A percentile compares a stretch with the other conserved stretches of the same genome.
Evolutionary conservation across 768 basidiomycete genomes (phyloP).

Genomic region (Suillus ampliporus): DNA sequence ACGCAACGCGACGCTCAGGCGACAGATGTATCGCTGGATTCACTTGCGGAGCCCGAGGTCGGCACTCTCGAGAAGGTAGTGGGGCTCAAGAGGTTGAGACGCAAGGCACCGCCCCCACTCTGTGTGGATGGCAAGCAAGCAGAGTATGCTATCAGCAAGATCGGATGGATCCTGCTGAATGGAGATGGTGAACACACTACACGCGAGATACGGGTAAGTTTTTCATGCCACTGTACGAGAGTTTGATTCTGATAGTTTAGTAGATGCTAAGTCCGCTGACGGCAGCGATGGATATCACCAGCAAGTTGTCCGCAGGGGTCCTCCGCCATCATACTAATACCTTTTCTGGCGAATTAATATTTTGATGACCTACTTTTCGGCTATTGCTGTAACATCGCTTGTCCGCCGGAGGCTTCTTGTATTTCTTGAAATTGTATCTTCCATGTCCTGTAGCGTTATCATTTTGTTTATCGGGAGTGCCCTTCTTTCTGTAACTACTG

Average conservation of each 20-base stretch:
- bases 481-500: neutral
- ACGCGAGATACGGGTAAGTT: conserved; percentile 1
- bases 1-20: neutral
- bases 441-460: neutral
- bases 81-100: conserved; percentile 14
- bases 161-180: neutral
- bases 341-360: neutral
- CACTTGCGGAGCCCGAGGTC: neutral
- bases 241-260: neutral
- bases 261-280: conserved; percentile 10
- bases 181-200: neutral
- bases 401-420: neutral
- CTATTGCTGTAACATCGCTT: neutral
- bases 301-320: conserved; percentile 15
- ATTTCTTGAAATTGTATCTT: neutral
- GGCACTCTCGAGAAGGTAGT: conserved; percentile 10
- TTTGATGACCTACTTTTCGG: neutral
- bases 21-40: neutral
- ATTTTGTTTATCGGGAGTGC: neutral
- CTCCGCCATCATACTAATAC: neutral
- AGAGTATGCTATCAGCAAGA: neutral
- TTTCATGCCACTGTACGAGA: neutral
- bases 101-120: conserved; percentile 10
- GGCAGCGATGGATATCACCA: conserved; percentile 15
- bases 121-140: neutral